Evolutionary conservation across 805 yeast species (phyloP), one percentile per base, ranked within the genome.

Genomic region (Zygotorulaspora sp.): DNA sequence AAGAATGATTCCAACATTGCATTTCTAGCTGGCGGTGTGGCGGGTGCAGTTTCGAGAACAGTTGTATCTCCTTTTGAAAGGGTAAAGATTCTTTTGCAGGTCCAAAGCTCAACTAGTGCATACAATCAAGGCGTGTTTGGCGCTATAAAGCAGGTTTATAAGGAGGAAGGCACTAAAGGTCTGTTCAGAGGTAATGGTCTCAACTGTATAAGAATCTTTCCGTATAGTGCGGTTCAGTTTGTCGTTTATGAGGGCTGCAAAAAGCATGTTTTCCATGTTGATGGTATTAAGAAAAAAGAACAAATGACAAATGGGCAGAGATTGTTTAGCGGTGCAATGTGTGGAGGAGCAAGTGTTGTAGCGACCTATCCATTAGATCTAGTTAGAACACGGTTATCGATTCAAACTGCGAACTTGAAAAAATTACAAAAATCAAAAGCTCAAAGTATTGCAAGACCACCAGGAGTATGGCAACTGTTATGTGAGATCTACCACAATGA

Each of bases 31-130:
- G 94, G 94, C 11, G 92, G 92, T 5, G 52, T 78, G 6, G 90
- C 81, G 2, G 94, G 94, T 12, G 87, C 87, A 0, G 67, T 82
- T 0, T 84, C 95, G 1, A 70, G 97, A 38, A 90, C 97, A 0
- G 86, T 83, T 1, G 96, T 89, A 5, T 85, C 96, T 9, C 98
- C 98, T 1, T 79, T 90, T 62, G 98, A 90, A 61, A 70, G 98
- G 49, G 94, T 92, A 50, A 90, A 90, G 63, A 92, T 92, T 45
- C 63, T 90, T 17, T 77, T 88, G 51, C 98, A 90, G 63, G 78
- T 92, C 23, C 97, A 90, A 62, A 92, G 47, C 27, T 42, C 56
- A 43, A 45, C 63, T 38, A 41, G 57, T 40, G 45, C 68, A 38
- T 73, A 77, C 53, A 72, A 75, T 34, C 64, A 69, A n/a, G 96